These are phyloP conservation scores for Mycena indigotica DNA, from an alignment of 768 basidiomycete genomes.

Conservation along the genomic window DNA sequence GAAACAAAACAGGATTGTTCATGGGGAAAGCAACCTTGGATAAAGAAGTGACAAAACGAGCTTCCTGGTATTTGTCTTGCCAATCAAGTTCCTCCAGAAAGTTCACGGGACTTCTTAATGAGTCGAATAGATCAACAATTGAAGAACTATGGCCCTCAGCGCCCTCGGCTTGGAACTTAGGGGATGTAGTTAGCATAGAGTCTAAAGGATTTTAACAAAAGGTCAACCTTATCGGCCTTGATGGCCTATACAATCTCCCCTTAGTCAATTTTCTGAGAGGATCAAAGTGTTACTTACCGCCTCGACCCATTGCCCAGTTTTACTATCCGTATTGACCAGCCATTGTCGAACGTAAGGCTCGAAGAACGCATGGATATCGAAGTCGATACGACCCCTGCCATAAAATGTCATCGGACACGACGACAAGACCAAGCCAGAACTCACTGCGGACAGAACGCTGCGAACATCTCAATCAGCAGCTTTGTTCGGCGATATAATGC, in stretches of 20 bases:
- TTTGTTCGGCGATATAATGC: conserved; percentile 79
- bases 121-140: conserved; percentile 94
- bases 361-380: conserved; percentile 78
- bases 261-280: too few species aligned
- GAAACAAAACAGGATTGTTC: neutral
- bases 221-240: conserved; percentile 73
- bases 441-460: conserved; percentile 79
- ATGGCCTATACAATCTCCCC: conserved; percentile 57
- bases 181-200: conserved; percentile 1
- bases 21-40: conserved; percentile 61
- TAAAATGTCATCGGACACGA: neutral
- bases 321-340: conserved; percentile 85
- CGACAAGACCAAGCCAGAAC: conserved; percentile 27
- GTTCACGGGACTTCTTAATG: conserved; percentile 84
- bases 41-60: conserved; percentile 85
- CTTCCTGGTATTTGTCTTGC: conserved; percentile 88
- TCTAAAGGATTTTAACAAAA: neutral
- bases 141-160: conserved; percentile 91
- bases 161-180: conserved; percentile 79
- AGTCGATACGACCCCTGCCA: conserved; percentile 56
- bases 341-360: conserved; percentile 87
- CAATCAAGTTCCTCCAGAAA: conserved; percentile 90
- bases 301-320: conserved; percentile 94
- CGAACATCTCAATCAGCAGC: conserved; percentile 75
- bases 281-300: conserved; percentile 68